Base-by-base conservation (phyloP, 2,329 filamentous ascomycete genomes). In the Sordariomycetes sp. region DNA sequence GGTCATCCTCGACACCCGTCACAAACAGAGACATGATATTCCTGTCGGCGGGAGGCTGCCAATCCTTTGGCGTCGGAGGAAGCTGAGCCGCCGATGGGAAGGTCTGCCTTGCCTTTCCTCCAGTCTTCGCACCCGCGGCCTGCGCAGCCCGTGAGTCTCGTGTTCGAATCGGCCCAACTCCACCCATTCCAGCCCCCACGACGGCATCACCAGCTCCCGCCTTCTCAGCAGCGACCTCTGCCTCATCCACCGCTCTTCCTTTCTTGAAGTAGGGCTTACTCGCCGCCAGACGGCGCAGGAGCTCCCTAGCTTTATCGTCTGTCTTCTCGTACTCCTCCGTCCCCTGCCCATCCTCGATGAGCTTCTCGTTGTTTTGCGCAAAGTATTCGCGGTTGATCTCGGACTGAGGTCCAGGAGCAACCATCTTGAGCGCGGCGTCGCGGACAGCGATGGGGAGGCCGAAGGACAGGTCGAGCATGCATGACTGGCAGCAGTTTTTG, bases 401-500 rank as follows among this genome's bases (percentile, higher is more conserved):
- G 55, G 86, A 94, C 42, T 86, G 76, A 1, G 92, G 92, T 0
- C 92, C 92, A 0, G 92, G 88, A 1, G 90, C 88, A 27, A 96
- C 85, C 83, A 98, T 94, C 67, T 96, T 96, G 42, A 98, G 70
- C 5, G 93, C 92, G 4, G 92, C 92, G 66, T 98, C 92, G 53
- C 92, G 79, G 38, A 98, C 85, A 11, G 88, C 84, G 51, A 98
- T 94, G 9, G 92, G 92, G 19, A 98, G 69, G 17, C 92, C 93
- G 52, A 96, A 98, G 10, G 86, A 90, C 39, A 98, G 66, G 70
- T 98, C 92, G 34, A 98, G 80, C 86, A 96, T 96, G 67, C 92
- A 98, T 63, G 82, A 90, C 66, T 98, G 92, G 54, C 92, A 98
- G 66, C 92, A 96, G 66, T 98, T 98, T 64, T 98, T 98, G 45